Conservation (phyloP, 768 basidiomycete species). For the Fistulinella prunicolor region DNA sequence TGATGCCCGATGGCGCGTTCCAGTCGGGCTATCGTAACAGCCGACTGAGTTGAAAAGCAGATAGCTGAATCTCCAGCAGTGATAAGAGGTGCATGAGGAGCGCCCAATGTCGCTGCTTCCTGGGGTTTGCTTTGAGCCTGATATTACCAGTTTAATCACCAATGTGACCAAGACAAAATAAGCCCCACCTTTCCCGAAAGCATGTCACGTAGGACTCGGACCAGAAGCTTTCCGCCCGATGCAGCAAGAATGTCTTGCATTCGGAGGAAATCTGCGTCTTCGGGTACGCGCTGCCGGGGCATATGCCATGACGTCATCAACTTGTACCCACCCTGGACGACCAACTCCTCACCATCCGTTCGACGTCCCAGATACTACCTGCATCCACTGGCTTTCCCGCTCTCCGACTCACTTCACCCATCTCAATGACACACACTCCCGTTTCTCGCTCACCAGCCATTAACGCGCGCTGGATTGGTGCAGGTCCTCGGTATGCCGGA, state of each 20-base stretch:
- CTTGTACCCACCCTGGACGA: background rate
- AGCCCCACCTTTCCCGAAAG: constrained; percentile 48
- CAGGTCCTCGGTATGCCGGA: constrained; percentile 84
- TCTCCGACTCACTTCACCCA: constrained; percentile 52
- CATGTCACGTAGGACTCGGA: constrained; percentile 66
- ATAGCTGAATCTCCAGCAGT: constrained; percentile 14
- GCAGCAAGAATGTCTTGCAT: constrained; percentile 59
- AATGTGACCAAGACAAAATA: background rate
- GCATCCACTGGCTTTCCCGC: constrained; percentile 66
- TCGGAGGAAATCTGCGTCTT: constrained; percentile 47
- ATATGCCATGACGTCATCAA: background rate
- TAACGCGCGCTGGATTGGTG: constrained; percentile 84
- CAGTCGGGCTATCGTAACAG: constrained; percentile 14
- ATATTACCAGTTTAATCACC: background rate
- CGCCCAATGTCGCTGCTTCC: constrained; percentile 21
- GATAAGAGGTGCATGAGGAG: constrained; percentile 48
- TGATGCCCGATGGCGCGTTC: constrained; percentile 31
- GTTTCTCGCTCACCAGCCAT: constrained; percentile 63
- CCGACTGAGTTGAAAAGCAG: constrained; percentile 22
- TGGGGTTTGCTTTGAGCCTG: constrained; percentile 55
- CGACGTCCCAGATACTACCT: constrained; percentile 64
- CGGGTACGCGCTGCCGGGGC: constrained; percentile 47
- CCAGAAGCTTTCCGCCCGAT: constrained; percentile 67
- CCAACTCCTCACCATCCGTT: constrained; percentile 47
- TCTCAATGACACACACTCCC: constrained; percentile 79